phyloP scores from a whole-genome alignment of 1,284 basidiomycete species.

The Ceratobasidium sp. region DNA sequence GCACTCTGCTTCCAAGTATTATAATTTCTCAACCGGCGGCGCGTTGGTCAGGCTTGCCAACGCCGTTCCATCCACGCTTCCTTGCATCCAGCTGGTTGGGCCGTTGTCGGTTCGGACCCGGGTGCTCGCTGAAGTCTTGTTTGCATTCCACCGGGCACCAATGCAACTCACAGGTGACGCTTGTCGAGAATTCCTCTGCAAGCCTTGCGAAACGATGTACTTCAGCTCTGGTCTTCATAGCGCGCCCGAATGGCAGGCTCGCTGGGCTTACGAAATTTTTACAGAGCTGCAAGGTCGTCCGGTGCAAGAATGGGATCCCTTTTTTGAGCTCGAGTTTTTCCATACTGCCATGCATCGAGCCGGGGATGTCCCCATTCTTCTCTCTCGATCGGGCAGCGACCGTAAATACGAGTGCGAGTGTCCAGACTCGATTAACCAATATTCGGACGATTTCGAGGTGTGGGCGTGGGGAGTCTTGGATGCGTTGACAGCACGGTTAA shows the following conservation, averaged over 20 bases:
- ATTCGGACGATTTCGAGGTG: too few relatives aligned
- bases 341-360: too few relatives aligned
- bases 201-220: background rate
- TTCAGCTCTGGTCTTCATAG: background rate
- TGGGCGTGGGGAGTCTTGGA: too few relatives aligned
- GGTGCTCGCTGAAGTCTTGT: background rate
- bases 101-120: background rate
- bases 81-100: background rate
- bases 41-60: background rate
- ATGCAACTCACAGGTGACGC: background rate
- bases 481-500: too few relatives aligned
- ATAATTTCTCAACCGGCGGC: background rate
- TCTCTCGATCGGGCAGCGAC: too few relatives aligned
- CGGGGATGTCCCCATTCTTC: too few relatives aligned
- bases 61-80: background rate
- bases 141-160: background rate
- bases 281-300: too few relatives aligned
- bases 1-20: background rate
- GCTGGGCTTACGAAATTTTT: constrained; percentile 2
- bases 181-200: background rate
- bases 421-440: too few relatives aligned
- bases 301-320: too few relatives aligned
- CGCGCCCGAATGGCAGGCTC: constrained; percentile 10
- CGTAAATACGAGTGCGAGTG: too few relatives aligned
- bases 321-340: too few relatives aligned